These are phyloP conservation scores for Tolypocladium endophyticum DNA, from an alignment of 2,329 filamentous ascomycete species.

Conservation along the genomic window DNA sequence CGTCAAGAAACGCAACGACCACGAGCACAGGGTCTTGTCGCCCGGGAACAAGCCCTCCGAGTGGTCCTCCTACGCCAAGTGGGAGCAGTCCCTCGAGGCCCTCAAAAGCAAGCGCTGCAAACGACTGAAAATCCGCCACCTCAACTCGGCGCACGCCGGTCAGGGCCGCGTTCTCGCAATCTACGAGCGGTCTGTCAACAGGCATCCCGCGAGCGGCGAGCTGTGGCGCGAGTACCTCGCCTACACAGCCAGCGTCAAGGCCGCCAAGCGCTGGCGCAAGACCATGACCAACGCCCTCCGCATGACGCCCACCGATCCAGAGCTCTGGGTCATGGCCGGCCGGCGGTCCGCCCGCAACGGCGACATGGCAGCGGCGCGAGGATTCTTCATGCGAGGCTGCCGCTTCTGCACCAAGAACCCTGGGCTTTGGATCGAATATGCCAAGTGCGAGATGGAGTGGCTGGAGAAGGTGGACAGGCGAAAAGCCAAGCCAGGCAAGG, in stretches of 20 bases:
- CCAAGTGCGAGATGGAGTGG: conserved; percentile 86
- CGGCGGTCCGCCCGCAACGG: conserved; percentile 67
- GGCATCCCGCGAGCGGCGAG: conserved; percentile 69
- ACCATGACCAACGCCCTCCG: conserved; percentile 61
- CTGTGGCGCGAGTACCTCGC: conserved; percentile 88
- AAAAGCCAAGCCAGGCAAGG: conserved; percentile 39
- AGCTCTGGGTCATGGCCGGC: conserved; percentile 80
- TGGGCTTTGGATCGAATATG: conserved; percentile 80
- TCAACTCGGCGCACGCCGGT: conserved; percentile 56
- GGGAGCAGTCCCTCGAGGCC: conserved; percentile 59
- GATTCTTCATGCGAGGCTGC: conserved; percentile 79
- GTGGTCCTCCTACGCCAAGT: conserved; percentile 73
- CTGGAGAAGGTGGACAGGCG: conserved; percentile 69
- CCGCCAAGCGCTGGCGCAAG: conserved; percentile 54
- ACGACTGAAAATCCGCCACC: conserved; percentile 63
- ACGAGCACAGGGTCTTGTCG: conserved; percentile 82
- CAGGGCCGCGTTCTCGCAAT: conserved; percentile 81
- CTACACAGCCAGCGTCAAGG: conserved; percentile 61
- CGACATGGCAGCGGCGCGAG: conserved; percentile 78
- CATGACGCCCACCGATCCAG: conserved; percentile 73
- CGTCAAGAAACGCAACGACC: conserved; percentile 81
- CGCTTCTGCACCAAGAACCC: conserved; percentile 74
- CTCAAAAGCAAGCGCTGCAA: conserved; percentile 75
- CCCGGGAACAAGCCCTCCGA: conserved; percentile 67
- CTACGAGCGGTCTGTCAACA: conserved; percentile 74